phyloP scores from a whole-genome alignment of 768 basidiomycete genomes.

The Phlegmacium glaucopus region DNA sequence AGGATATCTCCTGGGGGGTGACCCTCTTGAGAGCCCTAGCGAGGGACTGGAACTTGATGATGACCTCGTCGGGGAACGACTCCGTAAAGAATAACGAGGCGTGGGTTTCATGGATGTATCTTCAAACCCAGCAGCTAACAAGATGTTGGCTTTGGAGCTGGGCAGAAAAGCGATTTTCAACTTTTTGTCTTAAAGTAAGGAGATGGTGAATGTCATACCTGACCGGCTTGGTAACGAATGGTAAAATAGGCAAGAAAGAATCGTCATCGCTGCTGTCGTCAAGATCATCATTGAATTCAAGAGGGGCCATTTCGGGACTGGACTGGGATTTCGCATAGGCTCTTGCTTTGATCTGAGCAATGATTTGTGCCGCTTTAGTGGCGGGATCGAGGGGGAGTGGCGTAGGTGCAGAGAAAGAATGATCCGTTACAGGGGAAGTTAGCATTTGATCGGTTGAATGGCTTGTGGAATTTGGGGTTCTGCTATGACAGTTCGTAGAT shows the following conservation, averaged over 20 bases:
- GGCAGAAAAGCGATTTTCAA: too few relatives aligned
- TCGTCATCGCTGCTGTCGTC: slow-evolving; percentile 54
- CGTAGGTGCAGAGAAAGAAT: slow-evolving; percentile 23
- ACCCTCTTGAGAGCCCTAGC: not conserved
- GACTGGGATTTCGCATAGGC: slow-evolving; percentile 44
- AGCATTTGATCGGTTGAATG: slow-evolving; percentile 8
- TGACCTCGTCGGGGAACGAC: slow-evolving; percentile 9
- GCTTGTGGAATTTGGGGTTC: not conserved
- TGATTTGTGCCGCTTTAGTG: slow-evolving; percentile 52
- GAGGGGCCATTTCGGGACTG: slow-evolving; percentile 40
- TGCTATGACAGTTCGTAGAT: not conserved
- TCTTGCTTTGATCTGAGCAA: slow-evolving; percentile 63
- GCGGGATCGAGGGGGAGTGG: slow-evolving; percentile 33
- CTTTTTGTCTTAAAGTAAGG: not conserved
- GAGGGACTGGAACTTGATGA: not conserved
- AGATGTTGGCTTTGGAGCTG: too few relatives aligned
- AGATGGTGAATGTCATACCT: not conserved
- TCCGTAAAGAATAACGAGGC: slow-evolving; percentile 15
- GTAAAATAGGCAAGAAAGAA: slow-evolving; percentile 14
- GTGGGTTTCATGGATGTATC: too few relatives aligned
- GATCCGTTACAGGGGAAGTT: slow-evolving; percentile 22
- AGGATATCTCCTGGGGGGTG: too few relatives aligned
- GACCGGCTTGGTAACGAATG: slow-evolving; percentile 7
- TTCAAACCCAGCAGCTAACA: too few relatives aligned
- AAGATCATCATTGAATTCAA: slow-evolving; percentile 41